A percentile compares a stretch with the other conserved stretches of the same genome.
phyloP scores from a whole-genome alignment of 306 rosid genomes.

The Sphenostylis stenocarpa region DNA sequence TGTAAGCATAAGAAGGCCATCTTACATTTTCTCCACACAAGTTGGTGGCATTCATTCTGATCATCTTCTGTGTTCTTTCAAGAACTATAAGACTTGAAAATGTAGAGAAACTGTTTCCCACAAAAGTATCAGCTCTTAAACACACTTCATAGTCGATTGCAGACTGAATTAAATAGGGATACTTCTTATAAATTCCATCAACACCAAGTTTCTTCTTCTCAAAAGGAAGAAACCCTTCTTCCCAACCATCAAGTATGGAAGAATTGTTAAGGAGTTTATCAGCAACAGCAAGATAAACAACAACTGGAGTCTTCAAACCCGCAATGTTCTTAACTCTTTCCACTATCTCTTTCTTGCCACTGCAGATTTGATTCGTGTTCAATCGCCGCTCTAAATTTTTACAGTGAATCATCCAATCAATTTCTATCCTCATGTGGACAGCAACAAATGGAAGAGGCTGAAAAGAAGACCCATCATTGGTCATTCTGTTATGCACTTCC shows the following conservation, averaged over 20 bases:
- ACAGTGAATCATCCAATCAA: conserved; percentile 97
- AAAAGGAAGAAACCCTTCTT: conserved; percentile 61
- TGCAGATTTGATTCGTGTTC: conserved; percentile 69
- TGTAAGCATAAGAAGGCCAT: conserved; percentile 91
- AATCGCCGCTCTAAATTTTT: conserved; percentile 69
- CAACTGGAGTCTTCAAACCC: conserved; percentile 49
- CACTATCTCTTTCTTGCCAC: conserved; percentile 76
- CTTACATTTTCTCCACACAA: conserved; percentile 54
- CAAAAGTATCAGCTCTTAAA: conserved; percentile 70
- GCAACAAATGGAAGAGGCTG: conserved; percentile 61
- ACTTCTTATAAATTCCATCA: conserved; percentile 57
- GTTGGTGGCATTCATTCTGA: conserved; percentile 40
- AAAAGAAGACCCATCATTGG: conserved; percentile 13
- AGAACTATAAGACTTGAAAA: conserved; percentile 86
- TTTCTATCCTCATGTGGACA: conserved; percentile 92
- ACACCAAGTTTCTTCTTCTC: conserved; percentile 83
- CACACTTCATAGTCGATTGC: conserved; percentile 96
- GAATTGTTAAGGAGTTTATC: conserved; percentile 77
- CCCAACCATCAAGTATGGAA: conserved; percentile 67
- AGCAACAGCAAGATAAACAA: conserved; percentile 80
- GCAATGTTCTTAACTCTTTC: conserved; percentile 61
- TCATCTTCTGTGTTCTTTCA: conserved; percentile 80
- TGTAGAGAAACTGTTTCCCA: conserved; percentile 93
- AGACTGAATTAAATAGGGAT: conserved; percentile 82
- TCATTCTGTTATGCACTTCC: background rate